A percentile compares a stretch with the other conserved stretches of the same genome.
Evolutionary conservation across 1,284 basidiomycete genomes (phyloP).

Genomic region (Rhodotorula sp.): DNA sequence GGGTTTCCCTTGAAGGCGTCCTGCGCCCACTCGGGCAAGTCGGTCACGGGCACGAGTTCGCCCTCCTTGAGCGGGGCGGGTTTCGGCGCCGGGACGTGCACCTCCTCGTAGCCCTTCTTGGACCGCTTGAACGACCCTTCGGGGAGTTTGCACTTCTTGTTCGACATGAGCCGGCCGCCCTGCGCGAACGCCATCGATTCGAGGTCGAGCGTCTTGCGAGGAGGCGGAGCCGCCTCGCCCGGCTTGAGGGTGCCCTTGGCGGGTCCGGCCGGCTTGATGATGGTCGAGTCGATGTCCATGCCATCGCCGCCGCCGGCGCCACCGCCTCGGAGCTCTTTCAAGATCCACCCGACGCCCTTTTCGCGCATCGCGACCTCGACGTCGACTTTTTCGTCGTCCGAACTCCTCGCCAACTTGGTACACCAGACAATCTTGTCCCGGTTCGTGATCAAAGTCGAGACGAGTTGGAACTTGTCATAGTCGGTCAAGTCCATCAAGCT

Average conservation of each 20-base stretch:
- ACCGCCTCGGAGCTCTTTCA: slow-evolving; percentile 76
- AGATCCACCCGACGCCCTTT: slow-evolving; percentile 92
- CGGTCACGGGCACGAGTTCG: slow-evolving; percentile 71
- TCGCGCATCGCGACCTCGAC: slow-evolving; percentile 98
- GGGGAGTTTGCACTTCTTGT: slow-evolving; percentile 96
- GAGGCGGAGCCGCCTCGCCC: slow-evolving; percentile 74
- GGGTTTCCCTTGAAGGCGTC: slow-evolving; percentile 72
- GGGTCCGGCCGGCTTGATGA: slow-evolving; percentile 57
- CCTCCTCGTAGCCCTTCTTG: slow-evolving; percentile 96
- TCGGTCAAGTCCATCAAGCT: slow-evolving; percentile 96
- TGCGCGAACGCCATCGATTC: slow-evolving; percentile 94
- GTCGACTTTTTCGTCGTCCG: slow-evolving; percentile 86
- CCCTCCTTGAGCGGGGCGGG: slow-evolving; percentile 63
- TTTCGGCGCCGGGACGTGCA: slow-evolving; percentile 93
- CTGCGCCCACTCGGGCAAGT: slow-evolving; percentile 82
- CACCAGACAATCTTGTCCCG: slow-evolving; percentile 97
- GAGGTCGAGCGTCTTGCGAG: slow-evolving; percentile 82
- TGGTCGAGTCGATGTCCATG: slow-evolving; percentile 69
- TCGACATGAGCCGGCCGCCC: slow-evolving; percentile 94
- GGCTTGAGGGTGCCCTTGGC: slow-evolving; percentile 86
- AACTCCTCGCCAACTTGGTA: slow-evolving; percentile 87
- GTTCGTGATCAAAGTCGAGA: slow-evolving; percentile 89
- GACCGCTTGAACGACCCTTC: slow-evolving; percentile 97
- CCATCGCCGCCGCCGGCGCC: slow-evolving; percentile 58
- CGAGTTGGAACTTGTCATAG: slow-evolving; percentile 84